Evolutionary conservation across 192 early-diverging fungal genomes (phyloP), one percentile per base, ranked within the genome.

Genomic region (Entomortierella parvispora): DNA sequence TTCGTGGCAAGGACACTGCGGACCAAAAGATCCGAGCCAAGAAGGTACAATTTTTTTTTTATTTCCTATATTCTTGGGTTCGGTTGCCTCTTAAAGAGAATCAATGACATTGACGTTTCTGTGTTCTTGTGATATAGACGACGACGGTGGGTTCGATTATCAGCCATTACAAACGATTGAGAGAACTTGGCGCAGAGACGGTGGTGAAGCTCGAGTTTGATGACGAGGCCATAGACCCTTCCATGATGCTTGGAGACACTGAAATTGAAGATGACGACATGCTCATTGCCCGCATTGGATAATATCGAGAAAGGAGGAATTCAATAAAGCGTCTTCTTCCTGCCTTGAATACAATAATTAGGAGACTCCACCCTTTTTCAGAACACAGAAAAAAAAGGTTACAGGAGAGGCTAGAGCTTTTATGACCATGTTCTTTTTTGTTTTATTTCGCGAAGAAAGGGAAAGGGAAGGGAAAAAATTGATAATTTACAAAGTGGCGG

Each of bases 181-280:
- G 79, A 18, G 56, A 56, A 6, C 37, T 89, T 4, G 37, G 54
- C 3, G 28, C 60, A 3, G 48, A 46, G 15, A 58, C 64, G 3
- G 17, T 23, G 0, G 64, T 85, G 4, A 51, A 47, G 18, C 80
- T 89, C 11, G 81, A 84, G 69, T 89, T 87, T 77, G 88, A 89
- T 44, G 84, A 86, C 47, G 87, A 87, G 52, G 58, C 29, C 10
- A 76, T 89, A 2, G 78, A 87, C 54, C 84, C 83, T 1, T 55
- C 23, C 28, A 53, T 25, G 29, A 71, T 75, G 0, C 68, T 89
- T 18, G 83, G 79, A 29, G 79, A 85, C 20, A 86, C 86, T 1
- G 88, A 89, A 14, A 72, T 88, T 23, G 85, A 88, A 37, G 85
- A 87, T 52, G 87, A 85, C 56, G 87, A 89, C 53, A 89, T 89